Conservation (phyloP, 2,329 filamentous ascomycete species). For the Claviceps africana region DNA sequence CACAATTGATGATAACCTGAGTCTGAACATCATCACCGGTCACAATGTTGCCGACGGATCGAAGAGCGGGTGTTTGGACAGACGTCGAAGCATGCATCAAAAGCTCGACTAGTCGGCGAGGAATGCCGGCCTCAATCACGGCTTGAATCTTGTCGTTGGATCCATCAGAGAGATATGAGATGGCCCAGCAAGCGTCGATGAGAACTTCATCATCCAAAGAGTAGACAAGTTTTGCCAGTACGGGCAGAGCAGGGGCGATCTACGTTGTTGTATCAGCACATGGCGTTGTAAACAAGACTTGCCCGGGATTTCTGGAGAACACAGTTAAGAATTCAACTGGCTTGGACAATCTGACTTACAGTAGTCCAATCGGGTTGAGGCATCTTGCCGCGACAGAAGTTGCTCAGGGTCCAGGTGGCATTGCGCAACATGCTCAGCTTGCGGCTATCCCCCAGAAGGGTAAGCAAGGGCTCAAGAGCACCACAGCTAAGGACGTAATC, state of each 20-base stretch:
- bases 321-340: neutral
- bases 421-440: slow-evolving; percentile 99
- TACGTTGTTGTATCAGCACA: slow-evolving; percentile 22
- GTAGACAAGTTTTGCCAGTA: slow-evolving; percentile 94
- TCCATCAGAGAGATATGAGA: slow-evolving; percentile 94
- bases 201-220: slow-evolving; percentile 96
- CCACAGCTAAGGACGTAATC: slow-evolving; percentile 90
- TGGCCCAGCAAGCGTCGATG: slow-evolving; percentile 98
- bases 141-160: slow-evolving; percentile 99
- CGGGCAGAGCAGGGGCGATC: slow-evolving; percentile 89
- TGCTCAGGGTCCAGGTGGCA: slow-evolving; percentile 97
- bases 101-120: slow-evolving; percentile 87
- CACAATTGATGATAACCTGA: slow-evolving; percentile 98
- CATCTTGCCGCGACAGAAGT: slow-evolving; percentile 99
- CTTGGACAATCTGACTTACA: slow-evolving; percentile 37
- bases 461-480: slow-evolving; percentile 78
- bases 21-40: slow-evolving; percentile 98
- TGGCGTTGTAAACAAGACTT: neutral
- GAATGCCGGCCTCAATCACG: slow-evolving; percentile 95
- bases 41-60: slow-evolving; percentile 96
- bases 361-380: slow-evolving; percentile 97
- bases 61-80: slow-evolving; percentile 90
- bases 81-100: slow-evolving; percentile 97
- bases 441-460: slow-evolving; percentile 86
- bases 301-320: neutral